Evolutionary conservation across 2,329 filamentous ascomycete species (phyloP).

Genomic region (Curvularia hawaiiensis): DNA sequence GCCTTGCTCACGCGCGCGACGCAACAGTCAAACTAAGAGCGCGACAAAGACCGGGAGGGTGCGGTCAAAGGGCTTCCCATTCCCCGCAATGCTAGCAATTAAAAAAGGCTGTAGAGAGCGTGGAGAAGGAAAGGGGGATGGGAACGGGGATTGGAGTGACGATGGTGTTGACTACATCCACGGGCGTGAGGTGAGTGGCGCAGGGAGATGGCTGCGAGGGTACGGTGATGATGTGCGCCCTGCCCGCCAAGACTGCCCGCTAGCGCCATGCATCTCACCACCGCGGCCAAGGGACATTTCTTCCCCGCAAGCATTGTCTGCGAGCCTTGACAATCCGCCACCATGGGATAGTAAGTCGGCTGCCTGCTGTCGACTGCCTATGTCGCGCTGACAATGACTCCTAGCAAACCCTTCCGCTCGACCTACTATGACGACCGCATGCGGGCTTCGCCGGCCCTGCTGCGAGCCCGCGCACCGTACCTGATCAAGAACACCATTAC

Average conservation of each 20-base stretch:
- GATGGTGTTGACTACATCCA: constrained; percentile 28
- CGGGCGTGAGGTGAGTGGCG: constrained; percentile 16
- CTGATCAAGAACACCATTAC: constrained; percentile 87
- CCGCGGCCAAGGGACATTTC: constrained; percentile 23
- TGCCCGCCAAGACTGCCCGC: constrained; percentile 16
- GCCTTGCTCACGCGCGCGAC: constrained; percentile 40
- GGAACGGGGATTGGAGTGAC: constrained; percentile 5
- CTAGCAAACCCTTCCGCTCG: constrained; percentile 59
- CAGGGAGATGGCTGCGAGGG: constrained; percentile 10
- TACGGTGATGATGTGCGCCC: constrained; percentile 14
- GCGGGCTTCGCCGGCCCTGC: constrained; percentile 84
- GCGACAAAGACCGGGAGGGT: constrained; percentile 37
- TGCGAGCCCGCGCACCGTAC: constrained; percentile 90
- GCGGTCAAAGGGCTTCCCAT: constrained; percentile 32
- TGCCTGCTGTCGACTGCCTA: background rate
- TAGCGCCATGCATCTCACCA: constrained; percentile 26
- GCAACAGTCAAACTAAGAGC: constrained; percentile 33
- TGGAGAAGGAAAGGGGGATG: constrained; percentile 26
- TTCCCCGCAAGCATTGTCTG: constrained; percentile 25
- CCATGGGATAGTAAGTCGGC: constrained; percentile 44
- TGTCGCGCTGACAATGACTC: constrained; percentile 16
- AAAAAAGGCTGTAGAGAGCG: constrained; percentile 28
- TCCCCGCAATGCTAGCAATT: constrained; percentile 32
- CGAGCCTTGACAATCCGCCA: constrained; percentile 28
- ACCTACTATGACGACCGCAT: constrained; percentile 93